Conservation (phyloP, 1,139 yeast species). For the Maudiozyma humilis region DNA sequence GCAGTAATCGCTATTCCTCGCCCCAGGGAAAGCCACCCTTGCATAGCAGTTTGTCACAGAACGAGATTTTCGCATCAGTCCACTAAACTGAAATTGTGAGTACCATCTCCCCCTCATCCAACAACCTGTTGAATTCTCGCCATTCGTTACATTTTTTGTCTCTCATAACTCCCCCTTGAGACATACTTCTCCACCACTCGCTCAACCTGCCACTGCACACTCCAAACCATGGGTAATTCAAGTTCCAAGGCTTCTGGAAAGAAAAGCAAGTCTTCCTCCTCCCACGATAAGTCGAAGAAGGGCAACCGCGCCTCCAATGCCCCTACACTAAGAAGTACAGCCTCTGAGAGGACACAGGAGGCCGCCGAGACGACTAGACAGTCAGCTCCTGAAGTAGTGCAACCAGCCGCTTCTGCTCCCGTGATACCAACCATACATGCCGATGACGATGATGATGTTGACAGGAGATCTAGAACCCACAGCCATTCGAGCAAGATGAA, state of each 20-base stretch:
- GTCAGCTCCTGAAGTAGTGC: not conserved
- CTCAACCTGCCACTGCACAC: not conserved
- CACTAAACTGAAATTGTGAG: too few species aligned
- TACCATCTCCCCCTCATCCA: too few species aligned
- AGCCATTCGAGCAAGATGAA: not conserved
- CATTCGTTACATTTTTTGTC: too few species aligned
- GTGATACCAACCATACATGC: not conserved
- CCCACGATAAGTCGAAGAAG: slow-evolving; percentile 8
- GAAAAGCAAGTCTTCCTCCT: slow-evolving; percentile 20
- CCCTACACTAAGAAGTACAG: slow-evolving; percentile 1
- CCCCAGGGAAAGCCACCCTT: too few species aligned
- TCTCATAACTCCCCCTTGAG: too few species aligned
- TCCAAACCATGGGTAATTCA: slow-evolving; percentile 26
- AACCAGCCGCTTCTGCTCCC: not conserved
- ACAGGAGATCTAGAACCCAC: not conserved
- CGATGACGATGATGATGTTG: not conserved
- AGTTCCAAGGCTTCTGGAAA: slow-evolving; percentile 23
- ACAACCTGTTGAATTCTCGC: too few species aligned
- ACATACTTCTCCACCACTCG: not conserved
- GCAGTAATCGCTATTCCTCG: too few species aligned
- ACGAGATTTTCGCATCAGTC: too few species aligned
- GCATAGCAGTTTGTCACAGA: too few species aligned
- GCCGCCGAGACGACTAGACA: slow-evolving; percentile 1
- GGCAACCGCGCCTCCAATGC: slow-evolving; percentile 24
- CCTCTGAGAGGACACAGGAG: not conserved